phyloP scores from a whole-genome alignment of 2,329 filamentous ascomycete species.

The Colletotrichum spaethianum region DNA sequence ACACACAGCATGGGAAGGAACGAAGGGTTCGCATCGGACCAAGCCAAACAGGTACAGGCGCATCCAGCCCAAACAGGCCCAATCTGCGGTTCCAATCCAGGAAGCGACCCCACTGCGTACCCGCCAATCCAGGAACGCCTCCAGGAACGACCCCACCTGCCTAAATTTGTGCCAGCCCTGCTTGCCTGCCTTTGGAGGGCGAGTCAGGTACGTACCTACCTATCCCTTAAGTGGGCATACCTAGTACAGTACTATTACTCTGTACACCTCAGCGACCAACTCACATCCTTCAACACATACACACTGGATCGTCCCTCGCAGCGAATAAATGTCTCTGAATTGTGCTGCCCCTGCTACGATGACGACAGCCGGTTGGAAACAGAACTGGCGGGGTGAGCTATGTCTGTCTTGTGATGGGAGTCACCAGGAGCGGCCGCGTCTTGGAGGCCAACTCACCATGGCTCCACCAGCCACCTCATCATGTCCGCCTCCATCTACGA shows the following conservation, averaged over 20 bases:
- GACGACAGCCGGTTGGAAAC: conserved; percentile 6
- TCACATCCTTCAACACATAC: background rate
- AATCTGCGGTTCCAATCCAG: conserved; percentile 13
- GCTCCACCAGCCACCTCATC: conserved; percentile 24
- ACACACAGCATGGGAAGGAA: background rate
- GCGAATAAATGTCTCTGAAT: conserved; percentile 2
- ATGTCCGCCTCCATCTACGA: background rate
- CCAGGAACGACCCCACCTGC: conserved; percentile 15
- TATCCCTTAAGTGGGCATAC: too few relatives aligned
- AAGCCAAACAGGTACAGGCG: conserved; percentile 9
- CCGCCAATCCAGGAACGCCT: conserved; percentile 39
- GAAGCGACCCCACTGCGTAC: conserved; percentile 1
- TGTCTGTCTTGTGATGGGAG: background rate
- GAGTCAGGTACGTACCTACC: background rate
- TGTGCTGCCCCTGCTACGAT: conserved; percentile 8
- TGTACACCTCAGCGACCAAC: background rate
- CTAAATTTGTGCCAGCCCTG: conserved; percentile 11
- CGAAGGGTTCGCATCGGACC: conserved; percentile 27
- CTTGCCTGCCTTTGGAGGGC: background rate
- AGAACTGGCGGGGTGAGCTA: background rate
- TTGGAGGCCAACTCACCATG: conserved; percentile 5
- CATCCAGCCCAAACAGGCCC: conserved; percentile 17
- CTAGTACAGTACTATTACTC: too few relatives aligned
- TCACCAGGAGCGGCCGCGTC: conserved; percentile 2
- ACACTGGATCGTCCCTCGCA: background rate